Conservation (phyloP, 306 rosid genomes). For the Senna tora region DNA sequence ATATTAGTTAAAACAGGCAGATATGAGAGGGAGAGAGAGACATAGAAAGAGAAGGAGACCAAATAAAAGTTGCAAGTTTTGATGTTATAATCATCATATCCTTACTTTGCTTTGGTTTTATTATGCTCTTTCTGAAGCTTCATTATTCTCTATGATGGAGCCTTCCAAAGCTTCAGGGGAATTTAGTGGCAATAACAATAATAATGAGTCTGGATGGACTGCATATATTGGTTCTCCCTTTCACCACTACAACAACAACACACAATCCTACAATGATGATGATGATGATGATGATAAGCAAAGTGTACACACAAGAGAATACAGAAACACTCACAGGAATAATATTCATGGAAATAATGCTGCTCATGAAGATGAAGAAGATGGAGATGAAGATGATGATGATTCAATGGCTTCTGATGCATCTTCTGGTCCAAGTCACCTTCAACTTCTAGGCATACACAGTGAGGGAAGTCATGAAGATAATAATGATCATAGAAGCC, state of each 20-base stretch:
- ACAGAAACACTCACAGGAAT: slow-evolving; percentile 30
- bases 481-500: slow-evolving; percentile 37
- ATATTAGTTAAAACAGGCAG: slow-evolving; percentile 11
- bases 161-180: slow-evolving; percentile 47
- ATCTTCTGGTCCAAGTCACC: slow-evolving; percentile 67
- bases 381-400: slow-evolving; percentile 46
- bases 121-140: slow-evolving; percentile 5
- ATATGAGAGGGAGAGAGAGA: background rate
- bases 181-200: slow-evolving; percentile 41
- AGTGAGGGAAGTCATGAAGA: slow-evolving; percentile 40
- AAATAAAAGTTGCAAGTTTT: slow-evolving; percentile 23
- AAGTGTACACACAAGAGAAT: slow-evolving; percentile 26
- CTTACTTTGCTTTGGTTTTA: background rate
- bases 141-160: slow-evolving; percentile 47
- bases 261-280: slow-evolving; percentile 15
- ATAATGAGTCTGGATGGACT: slow-evolving; percentile 90
- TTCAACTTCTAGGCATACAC: slow-evolving; percentile 34
- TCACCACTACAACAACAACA: too few species aligned
- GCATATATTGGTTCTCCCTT: slow-evolving; percentile 59
- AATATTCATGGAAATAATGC: slow-evolving; percentile 14
- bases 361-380: slow-evolving; percentile 11
- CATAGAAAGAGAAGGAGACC: background rate
- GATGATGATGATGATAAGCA: slow-evolving; percentile 11
- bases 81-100: background rate
- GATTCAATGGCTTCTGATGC: slow-evolving; percentile 88